Base-by-base conservation (phyloP, 228 moss, liverwort and hornwort genomes). In the Sphagnum fallax region DNA sequence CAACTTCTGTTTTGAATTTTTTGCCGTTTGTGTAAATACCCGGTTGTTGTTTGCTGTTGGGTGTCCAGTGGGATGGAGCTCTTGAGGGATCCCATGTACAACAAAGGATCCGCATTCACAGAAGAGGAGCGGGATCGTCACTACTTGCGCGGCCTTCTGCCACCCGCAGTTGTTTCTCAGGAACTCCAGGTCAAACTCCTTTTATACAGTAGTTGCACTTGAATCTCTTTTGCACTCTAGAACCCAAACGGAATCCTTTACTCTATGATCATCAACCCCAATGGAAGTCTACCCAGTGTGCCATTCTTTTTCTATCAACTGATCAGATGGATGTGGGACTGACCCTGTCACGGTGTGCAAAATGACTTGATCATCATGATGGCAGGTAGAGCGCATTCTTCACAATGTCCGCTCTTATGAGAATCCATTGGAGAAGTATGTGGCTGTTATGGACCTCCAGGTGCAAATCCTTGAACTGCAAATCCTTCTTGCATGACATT, bases 41-140 rank as follows among this genome's bases (percentile, higher is more conserved):
- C 32, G 32, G 32, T 32, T 32, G 2, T 2, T 32, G 2, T 32
- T 32, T 32, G 32, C 32, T 32, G 32, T 32, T 32, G 32, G 32
- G 32, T n/a, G 14, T 72, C 61, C 85, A 96, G 91, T 89, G 96
- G 96, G 53, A 69, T 52, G 48, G 92, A 92, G 74, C 81, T 92
- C 71, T 69, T 96, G 75, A 79, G 92, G 72, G 91, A 92, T 80
- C 96, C 96, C 58, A 84, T 83, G 57, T 96, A 82, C 60, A 96
- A 96, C 72, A 96, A 96, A 67, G 96, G 96, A 16, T 73, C 87
- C 75, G 92, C 89, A 49, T 92, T 96, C 71, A 74, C 84, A 49
- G 83, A 88, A 5, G 83, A 74, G 48, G 96, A 96, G 68, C 85
- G 91, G 69, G 88, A 91, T 82, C 81, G 79, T 6, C 92, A 96